Evolutionary conservation across 495 filamentous ascomycete genomes (phyloP).

Genomic region (Tuber microsphaerosporum): DNA sequence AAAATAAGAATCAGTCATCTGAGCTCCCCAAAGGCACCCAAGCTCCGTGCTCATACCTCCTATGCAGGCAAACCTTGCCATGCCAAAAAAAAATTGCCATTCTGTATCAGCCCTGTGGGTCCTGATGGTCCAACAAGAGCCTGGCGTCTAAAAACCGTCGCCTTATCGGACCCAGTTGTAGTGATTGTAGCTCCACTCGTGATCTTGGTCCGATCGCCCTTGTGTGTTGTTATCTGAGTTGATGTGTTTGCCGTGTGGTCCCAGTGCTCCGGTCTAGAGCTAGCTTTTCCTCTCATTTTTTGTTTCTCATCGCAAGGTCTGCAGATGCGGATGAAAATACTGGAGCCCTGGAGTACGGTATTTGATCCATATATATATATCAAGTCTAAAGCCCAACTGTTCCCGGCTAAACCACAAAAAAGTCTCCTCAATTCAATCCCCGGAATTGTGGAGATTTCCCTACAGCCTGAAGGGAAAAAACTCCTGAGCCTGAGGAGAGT

Average conservation of each 20-base stretch:
- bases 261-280: background rate
- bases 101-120: slow-evolving; percentile 58
- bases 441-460: background rate
- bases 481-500: background rate
- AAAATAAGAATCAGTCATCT: background rate
- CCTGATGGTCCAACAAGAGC: slow-evolving; percentile 56
- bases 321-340: background rate
- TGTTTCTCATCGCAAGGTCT: background rate
- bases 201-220: background rate
- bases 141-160: slow-evolving; percentile 57
- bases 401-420: background rate
- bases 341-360: background rate
- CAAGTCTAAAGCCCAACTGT: background rate
- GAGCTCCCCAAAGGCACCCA: background rate
- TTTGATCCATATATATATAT: background rate
- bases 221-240: background rate
- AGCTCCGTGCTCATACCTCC: slow-evolving; percentile 46
- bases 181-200: slow-evolving; percentile 26
- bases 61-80: slow-evolving; percentile 69
- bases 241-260: background rate
- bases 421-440: background rate
- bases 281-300: background rate
- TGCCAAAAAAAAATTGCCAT: slow-evolving; percentile 57
- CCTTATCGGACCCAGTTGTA: slow-evolving; percentile 22
- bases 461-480: background rate